A percentile compares a stretch with the other conserved stretches of the same genome.
These are phyloP conservation scores for Trypanosoma theileri DNA, from an alignment of 208 protist genomes.

Conservation along the genomic window DNA sequence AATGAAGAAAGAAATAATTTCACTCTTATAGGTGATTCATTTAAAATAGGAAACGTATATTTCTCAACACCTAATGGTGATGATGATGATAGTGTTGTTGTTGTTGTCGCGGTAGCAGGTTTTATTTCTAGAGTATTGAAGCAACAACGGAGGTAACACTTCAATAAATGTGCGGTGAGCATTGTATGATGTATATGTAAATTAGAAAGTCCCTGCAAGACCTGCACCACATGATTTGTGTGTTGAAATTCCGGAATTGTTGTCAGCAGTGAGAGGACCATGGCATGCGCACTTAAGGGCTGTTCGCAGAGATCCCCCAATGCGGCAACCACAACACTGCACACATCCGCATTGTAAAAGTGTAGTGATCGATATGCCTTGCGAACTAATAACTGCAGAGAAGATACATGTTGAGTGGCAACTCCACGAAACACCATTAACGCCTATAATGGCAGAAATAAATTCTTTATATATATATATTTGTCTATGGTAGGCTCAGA, in stretches of 20 bases:
- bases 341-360: conserved; percentile 27
- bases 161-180: conserved; percentile 45
- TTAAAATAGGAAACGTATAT: neutral
- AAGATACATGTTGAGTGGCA: neutral
- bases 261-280: conserved; percentile 28
- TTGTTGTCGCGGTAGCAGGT: too few relatives aligned
- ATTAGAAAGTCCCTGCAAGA: conserved; percentile 40
- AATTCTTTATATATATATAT: conserved; percentile 12
- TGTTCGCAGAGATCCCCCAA: conserved; percentile 27
- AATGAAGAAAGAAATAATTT: conserved; percentile 10
- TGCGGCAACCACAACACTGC: conserved; percentile 27
- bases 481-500: neutral
- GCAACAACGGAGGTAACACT: conserved; percentile 32
- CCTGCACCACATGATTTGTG: conserved; percentile 21
- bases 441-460: neutral
- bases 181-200: conserved; percentile 34
- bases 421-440: neutral
- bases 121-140: neutral
- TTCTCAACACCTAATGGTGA: neutral
- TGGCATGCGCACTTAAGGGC: conserved; percentile 11
- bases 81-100: neutral
- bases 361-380: conserved; percentile 31
- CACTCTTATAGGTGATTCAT: neutral
- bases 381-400: conserved; percentile 6
- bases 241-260: conserved; percentile 23